phyloP scores from a whole-genome alignment of 805 yeast species.

The Spathaspora sp. region DNA sequence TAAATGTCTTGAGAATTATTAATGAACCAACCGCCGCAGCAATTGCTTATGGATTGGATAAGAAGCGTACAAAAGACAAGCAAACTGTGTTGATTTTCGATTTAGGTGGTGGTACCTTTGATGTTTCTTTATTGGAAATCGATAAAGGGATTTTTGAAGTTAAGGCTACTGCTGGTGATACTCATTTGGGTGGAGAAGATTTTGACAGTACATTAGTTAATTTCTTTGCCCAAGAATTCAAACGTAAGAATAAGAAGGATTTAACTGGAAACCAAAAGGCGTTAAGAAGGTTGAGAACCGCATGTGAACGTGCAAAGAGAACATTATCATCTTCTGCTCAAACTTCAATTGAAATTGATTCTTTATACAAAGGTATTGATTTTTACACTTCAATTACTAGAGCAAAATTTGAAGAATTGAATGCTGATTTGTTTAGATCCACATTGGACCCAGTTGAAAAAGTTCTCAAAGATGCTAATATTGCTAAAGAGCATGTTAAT shows the following conservation, averaged over 20 bases:
- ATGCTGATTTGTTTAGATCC: slow-evolving; percentile 87
- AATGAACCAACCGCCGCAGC: slow-evolving; percentile 47
- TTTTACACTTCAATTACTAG: slow-evolving; percentile 93
- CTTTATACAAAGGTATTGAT: slow-evolving; percentile 91
- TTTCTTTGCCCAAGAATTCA: slow-evolving; percentile 88
- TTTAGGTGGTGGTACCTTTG: slow-evolving; percentile 97
- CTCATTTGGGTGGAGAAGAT: slow-evolving; percentile 97
- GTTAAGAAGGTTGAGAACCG: slow-evolving; percentile 90
- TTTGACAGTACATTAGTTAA: slow-evolving; percentile 86
- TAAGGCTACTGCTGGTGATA: slow-evolving; percentile 92
- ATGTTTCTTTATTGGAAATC: slow-evolving; percentile 82
- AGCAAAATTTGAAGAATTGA: slow-evolving; percentile 96
- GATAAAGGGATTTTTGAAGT: slow-evolving; percentile 93
- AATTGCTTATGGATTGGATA: slow-evolving; percentile 45
- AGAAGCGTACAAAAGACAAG: slow-evolving; percentile 52
- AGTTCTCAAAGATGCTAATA: slow-evolving; percentile 90
- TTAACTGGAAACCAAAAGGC: slow-evolving; percentile 79
- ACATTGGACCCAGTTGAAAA: slow-evolving; percentile 95
- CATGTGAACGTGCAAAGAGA: slow-evolving; percentile 98
- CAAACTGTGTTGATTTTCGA: slow-evolving; percentile 90
- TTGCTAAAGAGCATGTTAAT: slow-evolving; percentile 81
- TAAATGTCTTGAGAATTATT: slow-evolving; percentile 40
- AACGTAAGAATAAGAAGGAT: slow-evolving; percentile 90
- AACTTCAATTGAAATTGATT: slow-evolving; percentile 93
- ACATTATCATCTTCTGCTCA: slow-evolving; percentile 93